A percentile compares a stretch with the other conserved stretches of the same genome.
These are phyloP conservation scores for Naganishia kalamii DNA, from an alignment of 768 basidiomycete genomes.

Conservation along the genomic window DNA sequence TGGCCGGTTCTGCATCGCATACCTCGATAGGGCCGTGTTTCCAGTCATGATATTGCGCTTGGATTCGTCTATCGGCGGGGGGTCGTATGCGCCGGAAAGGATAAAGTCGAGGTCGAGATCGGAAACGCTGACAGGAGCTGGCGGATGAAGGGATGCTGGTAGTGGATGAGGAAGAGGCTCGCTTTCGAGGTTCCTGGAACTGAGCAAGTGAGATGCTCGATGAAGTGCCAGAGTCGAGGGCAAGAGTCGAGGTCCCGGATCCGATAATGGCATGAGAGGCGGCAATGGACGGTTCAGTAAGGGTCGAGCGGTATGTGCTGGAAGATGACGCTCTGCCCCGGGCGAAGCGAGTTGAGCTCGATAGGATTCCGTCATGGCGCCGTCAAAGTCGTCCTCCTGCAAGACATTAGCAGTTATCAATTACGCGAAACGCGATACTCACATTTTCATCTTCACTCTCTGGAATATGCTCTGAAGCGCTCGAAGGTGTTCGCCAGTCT, in stretches of 20 bases:
- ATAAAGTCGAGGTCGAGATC: conserved; percentile 49
- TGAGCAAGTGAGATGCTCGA: conserved; percentile 43
- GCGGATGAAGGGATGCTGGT: conserved; percentile 44
- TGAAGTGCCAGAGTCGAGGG: conserved; percentile 44
- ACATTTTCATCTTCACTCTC: conserved; percentile 20
- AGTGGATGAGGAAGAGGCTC: conserved; percentile 45
- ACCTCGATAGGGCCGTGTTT: conserved; percentile 1
- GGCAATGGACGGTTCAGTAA: conserved; percentile 36
- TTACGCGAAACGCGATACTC: not conserved
- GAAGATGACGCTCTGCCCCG: not conserved
- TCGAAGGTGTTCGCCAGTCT: conserved; percentile 22
- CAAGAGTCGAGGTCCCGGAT: conserved; percentile 44
- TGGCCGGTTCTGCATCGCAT: conserved; percentile 24
- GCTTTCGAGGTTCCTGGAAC: conserved; percentile 37
- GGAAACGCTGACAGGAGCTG: conserved; percentile 43
- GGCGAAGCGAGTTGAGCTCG: not conserved
- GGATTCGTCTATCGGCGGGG: conserved; percentile 4
- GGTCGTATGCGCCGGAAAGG: conserved; percentile 39
- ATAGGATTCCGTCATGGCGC: conserved; percentile 2
- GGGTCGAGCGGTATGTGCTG: not conserved
- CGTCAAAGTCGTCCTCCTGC: not conserved
- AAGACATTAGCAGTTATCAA: not conserved
- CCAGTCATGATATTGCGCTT: not conserved
- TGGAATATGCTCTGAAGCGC: conserved; percentile 3
- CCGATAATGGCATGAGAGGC: conserved; percentile 43